phyloP scores from a whole-genome alignment of 371 early-diverging fungal species.

The Mucor saturninus region DNA sequence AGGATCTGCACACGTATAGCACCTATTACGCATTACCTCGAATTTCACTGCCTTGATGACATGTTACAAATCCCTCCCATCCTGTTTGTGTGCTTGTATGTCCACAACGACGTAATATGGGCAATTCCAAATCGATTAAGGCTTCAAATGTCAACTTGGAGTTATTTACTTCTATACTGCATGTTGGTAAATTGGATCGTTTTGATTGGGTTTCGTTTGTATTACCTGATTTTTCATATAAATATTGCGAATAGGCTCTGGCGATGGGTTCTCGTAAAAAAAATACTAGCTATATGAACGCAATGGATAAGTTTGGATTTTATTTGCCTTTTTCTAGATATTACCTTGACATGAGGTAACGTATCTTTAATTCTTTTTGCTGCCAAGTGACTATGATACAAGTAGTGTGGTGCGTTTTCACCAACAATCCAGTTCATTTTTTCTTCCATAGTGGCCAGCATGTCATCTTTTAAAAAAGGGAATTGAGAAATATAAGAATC shows the following conservation, averaged over 20 bases:
- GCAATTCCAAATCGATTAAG: constrained; percentile 41
- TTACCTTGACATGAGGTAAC: constrained; percentile 47
- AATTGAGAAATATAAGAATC: constrained; percentile 46
- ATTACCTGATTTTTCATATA: constrained; percentile 34
- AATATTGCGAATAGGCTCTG: constrained; percentile 60
- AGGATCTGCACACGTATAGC: background rate
- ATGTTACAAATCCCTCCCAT: constrained; percentile 48
- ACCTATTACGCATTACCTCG: constrained; percentile 19
- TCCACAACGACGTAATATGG: constrained; percentile 47
- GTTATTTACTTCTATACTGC: constrained; percentile 1
- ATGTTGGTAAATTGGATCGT: background rate
- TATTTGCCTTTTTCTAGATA: too few species aligned
- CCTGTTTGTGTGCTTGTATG: constrained; percentile 43
- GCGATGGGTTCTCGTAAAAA: constrained; percentile 61
- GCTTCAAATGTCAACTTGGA: constrained; percentile 37
- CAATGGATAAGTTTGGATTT: background rate
- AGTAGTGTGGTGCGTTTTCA: constrained; percentile 49
- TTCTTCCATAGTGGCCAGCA: constrained; percentile 14
- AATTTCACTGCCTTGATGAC: constrained; percentile 48
- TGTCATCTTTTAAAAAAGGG: constrained; percentile 31
- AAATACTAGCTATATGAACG: constrained; percentile 45
- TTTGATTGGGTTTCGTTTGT: background rate
- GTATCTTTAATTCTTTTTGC: constrained; percentile 44
- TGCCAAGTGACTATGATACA: constrained; percentile 41
- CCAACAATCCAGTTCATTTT: constrained; percentile 35